Percentiles rank a stretch among this genome's conserved stretches.
Evolutionary conservation across 2,329 filamentous ascomycete genomes (phyloP).

Genomic region (Pseudomassariella vexata): DNA sequence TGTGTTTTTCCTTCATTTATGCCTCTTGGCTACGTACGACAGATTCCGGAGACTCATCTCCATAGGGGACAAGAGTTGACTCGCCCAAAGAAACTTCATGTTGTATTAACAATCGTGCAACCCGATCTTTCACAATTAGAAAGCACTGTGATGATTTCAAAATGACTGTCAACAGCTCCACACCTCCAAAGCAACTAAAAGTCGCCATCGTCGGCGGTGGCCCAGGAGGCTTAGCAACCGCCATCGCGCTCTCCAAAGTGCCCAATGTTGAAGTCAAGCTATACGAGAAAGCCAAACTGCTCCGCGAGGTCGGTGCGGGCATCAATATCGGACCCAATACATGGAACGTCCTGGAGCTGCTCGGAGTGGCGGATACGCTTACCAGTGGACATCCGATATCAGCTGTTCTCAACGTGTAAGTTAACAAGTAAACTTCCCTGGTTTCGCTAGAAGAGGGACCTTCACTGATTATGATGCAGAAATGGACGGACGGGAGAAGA

Average conservation of each 20-base stretch:
- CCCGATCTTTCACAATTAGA: neutral
- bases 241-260: constrained; percentile 36
- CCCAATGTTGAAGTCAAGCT: constrained; percentile 34
- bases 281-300: constrained; percentile 36
- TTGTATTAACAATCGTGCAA: no score
- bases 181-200: constrained; percentile 11
- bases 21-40: no score
- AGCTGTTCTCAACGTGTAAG: constrained; percentile 18
- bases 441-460: neutral
- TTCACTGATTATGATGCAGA: constrained; percentile 7
- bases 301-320: constrained; percentile 42
- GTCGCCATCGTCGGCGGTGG: constrained; percentile 20
- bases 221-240: constrained; percentile 29
- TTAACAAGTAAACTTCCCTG: constrained; percentile 7
- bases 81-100: no score
- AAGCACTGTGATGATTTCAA: constrained; percentile 1
- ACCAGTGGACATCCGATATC: constrained; percentile 19
- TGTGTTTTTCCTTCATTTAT: no score
- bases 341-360: constrained; percentile 39
- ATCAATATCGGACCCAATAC: constrained; percentile 39
- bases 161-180: constrained; percentile 14
- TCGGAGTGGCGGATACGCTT: constrained; percentile 32
- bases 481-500: constrained; percentile 21
- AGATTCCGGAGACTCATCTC: no score
- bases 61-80: no score